Percentiles rank a stretch among this genome's conserved stretches.
phyloP scores from a whole-genome alignment of 371 early-diverging fungal genomes.

The Smittium culicis region DNA sequence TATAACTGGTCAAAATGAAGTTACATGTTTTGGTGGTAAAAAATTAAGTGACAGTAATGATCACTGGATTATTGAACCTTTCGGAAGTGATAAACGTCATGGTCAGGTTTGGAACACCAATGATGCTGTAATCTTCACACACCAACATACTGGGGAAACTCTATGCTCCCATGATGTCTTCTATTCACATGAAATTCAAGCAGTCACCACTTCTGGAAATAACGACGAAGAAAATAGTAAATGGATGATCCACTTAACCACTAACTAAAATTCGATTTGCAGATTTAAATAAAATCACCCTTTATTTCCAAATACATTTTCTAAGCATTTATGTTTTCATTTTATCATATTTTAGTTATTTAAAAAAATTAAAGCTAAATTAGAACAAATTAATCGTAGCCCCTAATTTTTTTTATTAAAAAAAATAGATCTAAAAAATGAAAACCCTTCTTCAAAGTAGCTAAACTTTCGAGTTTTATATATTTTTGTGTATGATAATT shows the following conservation, averaged over 20 bases:
- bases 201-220: conserved; percentile 37
- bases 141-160: conserved; percentile 34
- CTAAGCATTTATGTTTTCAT: no score
- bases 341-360: no score
- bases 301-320: no score
- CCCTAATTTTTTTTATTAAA: no score
- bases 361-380: no score
- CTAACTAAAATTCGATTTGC: no score
- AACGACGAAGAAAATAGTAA: conserved; percentile 43
- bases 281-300: no score
- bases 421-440: no score
- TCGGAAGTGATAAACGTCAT: conserved; percentile 24
- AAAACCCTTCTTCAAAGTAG: no score
- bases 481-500: no score
- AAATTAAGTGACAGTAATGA: conserved; percentile 40
- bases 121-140: conserved; percentile 36
- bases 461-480: no score
- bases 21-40: conserved; percentile 39
- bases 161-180: conserved; percentile 37
- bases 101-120: conserved; percentile 36
- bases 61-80: conserved; percentile 41
- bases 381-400: no score
- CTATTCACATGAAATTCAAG: conserved; percentile 30
- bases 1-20: conserved; percentile 43
- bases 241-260: conserved; percentile 31